Conservation (phyloP, 2,329 filamentous ascomycete species). For the Ceratocystiopsis sp. region DNA sequence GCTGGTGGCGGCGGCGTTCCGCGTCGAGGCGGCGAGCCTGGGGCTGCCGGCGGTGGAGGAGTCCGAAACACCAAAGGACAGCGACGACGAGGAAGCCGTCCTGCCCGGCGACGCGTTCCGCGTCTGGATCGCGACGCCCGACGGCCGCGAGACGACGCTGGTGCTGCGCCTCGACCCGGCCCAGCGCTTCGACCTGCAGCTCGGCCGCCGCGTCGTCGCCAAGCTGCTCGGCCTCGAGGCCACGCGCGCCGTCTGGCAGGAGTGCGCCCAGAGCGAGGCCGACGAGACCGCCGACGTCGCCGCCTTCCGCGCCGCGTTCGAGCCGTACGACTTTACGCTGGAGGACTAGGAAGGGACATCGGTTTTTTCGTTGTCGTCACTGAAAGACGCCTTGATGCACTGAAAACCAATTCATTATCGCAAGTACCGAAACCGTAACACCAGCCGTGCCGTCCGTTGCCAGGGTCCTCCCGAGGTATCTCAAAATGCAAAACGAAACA, state of each 20-base stretch:
- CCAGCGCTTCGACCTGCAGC: slow-evolving; percentile 77
- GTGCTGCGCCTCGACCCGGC: slow-evolving; percentile 56
- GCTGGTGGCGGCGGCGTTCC: slow-evolving; percentile 75
- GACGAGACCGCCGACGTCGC: slow-evolving; percentile 68
- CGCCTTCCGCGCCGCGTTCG: slow-evolving; percentile 66
- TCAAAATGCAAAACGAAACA: background rate
- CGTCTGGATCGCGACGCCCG: slow-evolving; percentile 49
- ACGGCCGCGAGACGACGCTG: slow-evolving; percentile 43
- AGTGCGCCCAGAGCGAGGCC: slow-evolving; percentile 57
- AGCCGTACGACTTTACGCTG: slow-evolving; percentile 67
- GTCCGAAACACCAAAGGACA: background rate
- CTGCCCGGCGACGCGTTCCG: slow-evolving; percentile 56
- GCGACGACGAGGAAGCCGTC: slow-evolving; percentile 31
- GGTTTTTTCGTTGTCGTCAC: background rate
- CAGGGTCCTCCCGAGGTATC: background rate
- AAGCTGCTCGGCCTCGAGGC: slow-evolving; percentile 66
- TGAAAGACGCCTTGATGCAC: no score
- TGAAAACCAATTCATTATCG: no score
- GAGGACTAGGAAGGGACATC: background rate
- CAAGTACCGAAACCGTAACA: no score
- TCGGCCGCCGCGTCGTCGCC: slow-evolving; percentile 71
- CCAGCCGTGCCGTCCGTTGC: no score
- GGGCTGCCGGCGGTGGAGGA: slow-evolving; percentile 33
- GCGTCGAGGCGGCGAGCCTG: slow-evolving; percentile 67
- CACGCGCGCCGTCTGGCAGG: slow-evolving; percentile 64